phyloP scores from a whole-genome alignment of 2,329 filamentous ascomycete species.

The Aureobasidium sp. region DNA sequence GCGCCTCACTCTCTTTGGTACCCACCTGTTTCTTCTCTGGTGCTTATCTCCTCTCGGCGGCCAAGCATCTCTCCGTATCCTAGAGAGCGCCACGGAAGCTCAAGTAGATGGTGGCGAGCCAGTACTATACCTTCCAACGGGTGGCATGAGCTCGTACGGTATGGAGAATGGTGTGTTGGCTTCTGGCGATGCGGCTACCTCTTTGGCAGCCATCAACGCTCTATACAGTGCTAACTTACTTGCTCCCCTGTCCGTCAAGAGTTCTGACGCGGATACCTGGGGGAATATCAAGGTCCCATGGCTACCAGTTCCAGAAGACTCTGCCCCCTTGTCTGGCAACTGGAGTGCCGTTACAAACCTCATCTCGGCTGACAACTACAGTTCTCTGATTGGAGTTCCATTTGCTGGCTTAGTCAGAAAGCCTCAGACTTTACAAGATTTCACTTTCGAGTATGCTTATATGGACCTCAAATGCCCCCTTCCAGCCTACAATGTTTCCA shows the following conservation, averaged over 20 bases:
- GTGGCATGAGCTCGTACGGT: neutral
- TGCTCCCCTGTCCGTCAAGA: slow-evolving; percentile 20
- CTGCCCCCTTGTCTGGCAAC: neutral
- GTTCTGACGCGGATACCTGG: slow-evolving; percentile 24
- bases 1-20: slow-evolving; percentile 24
- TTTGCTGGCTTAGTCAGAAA: slow-evolving; percentile 18
- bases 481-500: neutral
- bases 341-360: slow-evolving; percentile 20
- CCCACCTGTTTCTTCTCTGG: slow-evolving; percentile 28
- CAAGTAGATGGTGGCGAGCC: neutral
- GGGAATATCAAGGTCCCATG: slow-evolving; percentile 29
- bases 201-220: slow-evolving; percentile 11
- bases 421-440: slow-evolving; percentile 8
- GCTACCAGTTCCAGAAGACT: neutral
- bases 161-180: neutral
- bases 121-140: slow-evolving; percentile 22
- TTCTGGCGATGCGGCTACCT: neutral
- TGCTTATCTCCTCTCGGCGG: slow-evolving; percentile 29
- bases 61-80: slow-evolving; percentile 28
- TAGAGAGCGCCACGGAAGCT: slow-evolving; percentile 16
- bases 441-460: slow-evolving; percentile 22
- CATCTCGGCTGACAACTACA: slow-evolving; percentile 21
- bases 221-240: slow-evolving; percentile 24
- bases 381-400: slow-evolving; percentile 25
- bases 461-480: slow-evolving; percentile 15